Evolutionary conservation across 176 grass and related monocot species (phyloP).

Genomic region (Cymbopogon citratus): DNA sequence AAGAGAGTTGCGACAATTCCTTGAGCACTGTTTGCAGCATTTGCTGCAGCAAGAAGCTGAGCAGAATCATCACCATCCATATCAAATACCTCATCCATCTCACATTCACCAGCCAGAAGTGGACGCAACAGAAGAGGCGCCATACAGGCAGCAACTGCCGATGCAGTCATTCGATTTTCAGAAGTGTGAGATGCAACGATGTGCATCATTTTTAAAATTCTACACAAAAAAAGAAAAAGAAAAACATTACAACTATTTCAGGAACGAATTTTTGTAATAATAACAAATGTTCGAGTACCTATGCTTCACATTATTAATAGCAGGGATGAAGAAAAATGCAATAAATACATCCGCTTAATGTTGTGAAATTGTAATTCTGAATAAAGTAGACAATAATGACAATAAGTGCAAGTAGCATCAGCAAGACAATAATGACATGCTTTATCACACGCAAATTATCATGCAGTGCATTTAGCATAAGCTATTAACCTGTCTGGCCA

Average conservation of each 20-base stretch:
- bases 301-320: not conserved
- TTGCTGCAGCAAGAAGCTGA: constrained; percentile 97
- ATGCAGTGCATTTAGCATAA: constrained; percentile 10
- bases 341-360: not conserved
- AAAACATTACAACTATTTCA: not conserved
- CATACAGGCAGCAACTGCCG: constrained; percentile 98
- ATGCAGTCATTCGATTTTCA: constrained; percentile 90
- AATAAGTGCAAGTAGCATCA: not conserved
- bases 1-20: constrained; percentile 83
- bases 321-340: not conserved
- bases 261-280: constrained; percentile 12
- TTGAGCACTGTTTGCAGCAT: constrained; percentile 94
- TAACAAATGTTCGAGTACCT: not conserved
- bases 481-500: not conserved
- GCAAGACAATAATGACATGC: constrained; percentile 8
- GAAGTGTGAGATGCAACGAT: constrained; percentile 68
- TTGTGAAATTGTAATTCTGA: not conserved
- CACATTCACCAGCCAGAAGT: constrained; percentile 98
- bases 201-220: constrained; percentile 98
- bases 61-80: constrained; percentile 84
- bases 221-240: constrained; percentile 27
- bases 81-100: constrained; percentile 95
- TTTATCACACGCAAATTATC: not conserved
- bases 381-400: not conserved
- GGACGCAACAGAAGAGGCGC: constrained; percentile 89